A percentile compares a stretch with the other conserved stretches of the same genome.
Conservation (phyloP, 2,329 filamentous ascomycete species). For the Endothia cerciana region DNA sequence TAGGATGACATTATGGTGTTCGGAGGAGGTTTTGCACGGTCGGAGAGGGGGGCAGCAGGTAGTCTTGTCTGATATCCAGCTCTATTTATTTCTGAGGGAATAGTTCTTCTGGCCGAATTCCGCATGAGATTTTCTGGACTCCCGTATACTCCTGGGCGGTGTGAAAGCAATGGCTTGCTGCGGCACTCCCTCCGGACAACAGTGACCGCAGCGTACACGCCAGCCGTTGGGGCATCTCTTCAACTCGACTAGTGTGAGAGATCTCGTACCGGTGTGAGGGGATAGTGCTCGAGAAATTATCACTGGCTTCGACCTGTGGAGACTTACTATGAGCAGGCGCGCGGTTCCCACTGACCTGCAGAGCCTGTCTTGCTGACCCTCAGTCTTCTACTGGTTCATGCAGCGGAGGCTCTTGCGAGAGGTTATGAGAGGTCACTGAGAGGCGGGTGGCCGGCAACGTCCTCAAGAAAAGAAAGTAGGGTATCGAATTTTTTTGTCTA, state of each 20-base stretch:
- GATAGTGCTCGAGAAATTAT: no score
- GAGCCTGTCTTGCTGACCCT: no score
- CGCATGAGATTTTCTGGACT: neutral
- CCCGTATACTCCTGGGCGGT: no score
- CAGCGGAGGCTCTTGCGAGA: neutral
- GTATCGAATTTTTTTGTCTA: slow-evolving; percentile 1
- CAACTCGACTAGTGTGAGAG: no score
- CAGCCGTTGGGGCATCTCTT: no score
- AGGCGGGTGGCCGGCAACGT: neutral
- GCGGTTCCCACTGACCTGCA: no score
- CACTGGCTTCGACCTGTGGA: no score
- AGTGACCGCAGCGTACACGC: no score
- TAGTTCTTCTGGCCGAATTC: neutral
- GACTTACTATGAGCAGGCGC: no score
- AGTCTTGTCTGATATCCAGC: neutral
- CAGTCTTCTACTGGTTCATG: neutral
- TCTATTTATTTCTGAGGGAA: neutral
- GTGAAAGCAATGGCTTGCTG: neutral
- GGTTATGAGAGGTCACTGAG: no score
- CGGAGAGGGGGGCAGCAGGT: neutral
- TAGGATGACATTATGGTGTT: neutral
- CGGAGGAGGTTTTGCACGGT: neutral
- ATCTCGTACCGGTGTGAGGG: no score
- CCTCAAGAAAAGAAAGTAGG: neutral
- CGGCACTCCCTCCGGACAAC: no score